Evolutionary conservation across 2,329 filamentous ascomycete genomes (phyloP).

Genomic region (Neonectria ditissima): DNA sequence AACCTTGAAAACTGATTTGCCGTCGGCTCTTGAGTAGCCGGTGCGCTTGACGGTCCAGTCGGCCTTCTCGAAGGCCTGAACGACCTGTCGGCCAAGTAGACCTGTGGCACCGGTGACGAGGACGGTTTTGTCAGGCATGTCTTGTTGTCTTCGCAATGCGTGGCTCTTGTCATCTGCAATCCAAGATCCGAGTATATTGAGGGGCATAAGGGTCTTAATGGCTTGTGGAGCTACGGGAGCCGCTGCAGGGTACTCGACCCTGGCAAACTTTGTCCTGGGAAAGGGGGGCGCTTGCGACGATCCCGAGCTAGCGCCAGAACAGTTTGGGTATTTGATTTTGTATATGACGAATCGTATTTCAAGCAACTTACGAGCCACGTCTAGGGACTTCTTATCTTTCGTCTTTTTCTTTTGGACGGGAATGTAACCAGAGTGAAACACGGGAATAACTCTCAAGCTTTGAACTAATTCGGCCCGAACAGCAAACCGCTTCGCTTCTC

Average conservation of each 20-base stretch:
- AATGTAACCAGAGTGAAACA: not conserved
- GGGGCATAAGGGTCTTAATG: not conserved
- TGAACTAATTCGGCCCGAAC: not conserved
- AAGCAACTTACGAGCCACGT: no score
- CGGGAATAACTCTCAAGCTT: not conserved
- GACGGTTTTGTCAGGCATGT: conserved; percentile 59
- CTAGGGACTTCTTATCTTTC: no score
- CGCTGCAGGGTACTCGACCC: no score
- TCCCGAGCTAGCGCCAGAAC: no score
- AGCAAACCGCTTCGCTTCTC: not conserved
- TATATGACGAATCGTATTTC: no score
- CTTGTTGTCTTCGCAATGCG: not conserved
- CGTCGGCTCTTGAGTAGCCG: conserved; percentile 79
- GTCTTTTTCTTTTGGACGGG: no score
- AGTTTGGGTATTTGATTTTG: no score
- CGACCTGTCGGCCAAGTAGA: conserved; percentile 82
- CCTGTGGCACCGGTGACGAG: conserved; percentile 88
- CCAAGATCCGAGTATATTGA: not conserved
- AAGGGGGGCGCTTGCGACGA: no score
- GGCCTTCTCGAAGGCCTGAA: conserved; percentile 72
- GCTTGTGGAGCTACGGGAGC: not conserved
- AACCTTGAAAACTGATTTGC: conserved; percentile 73
- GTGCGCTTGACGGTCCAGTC: conserved; percentile 78
- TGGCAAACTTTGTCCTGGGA: no score
- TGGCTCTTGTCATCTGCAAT: not conserved